A percentile compares a stretch with the other conserved stretches of the same genome.
phyloP scores from a whole-genome alignment of 1,284 basidiomycete species.

The Cryptococcus sp. region DNA sequence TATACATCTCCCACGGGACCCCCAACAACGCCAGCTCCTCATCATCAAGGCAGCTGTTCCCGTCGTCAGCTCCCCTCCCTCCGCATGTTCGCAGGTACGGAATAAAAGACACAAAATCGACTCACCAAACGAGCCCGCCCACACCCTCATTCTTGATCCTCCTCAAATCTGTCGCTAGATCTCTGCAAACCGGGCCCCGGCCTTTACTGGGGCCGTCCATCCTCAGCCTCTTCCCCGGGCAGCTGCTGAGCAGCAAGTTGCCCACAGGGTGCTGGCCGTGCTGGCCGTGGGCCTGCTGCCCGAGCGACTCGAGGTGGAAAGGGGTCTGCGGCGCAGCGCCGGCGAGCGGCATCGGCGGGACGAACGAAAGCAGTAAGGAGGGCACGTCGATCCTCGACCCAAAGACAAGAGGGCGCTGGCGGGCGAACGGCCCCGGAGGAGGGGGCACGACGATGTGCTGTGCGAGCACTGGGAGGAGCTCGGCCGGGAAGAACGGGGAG shows the following conservation, averaged over 20 bases:
- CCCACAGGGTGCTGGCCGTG: slow-evolving; percentile 56
- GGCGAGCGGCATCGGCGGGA: slow-evolving; percentile 35
- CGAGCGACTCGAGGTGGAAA: no score
- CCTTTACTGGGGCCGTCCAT: slow-evolving; percentile 77
- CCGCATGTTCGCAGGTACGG: not conserved
- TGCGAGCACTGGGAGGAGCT: slow-evolving; percentile 33
- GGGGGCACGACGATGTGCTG: slow-evolving; percentile 33
- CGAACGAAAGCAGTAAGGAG: slow-evolving; percentile 58
- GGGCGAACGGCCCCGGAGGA: slow-evolving; percentile 4
- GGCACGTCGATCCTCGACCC: slow-evolving; percentile 40
- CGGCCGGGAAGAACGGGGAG: slow-evolving; percentile 40
- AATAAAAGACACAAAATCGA: not conserved
- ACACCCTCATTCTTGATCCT: slow-evolving; percentile 75
- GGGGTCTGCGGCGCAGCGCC: not conserved
- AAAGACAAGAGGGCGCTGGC: slow-evolving; percentile 20
- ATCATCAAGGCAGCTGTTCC: slow-evolving; percentile 73
- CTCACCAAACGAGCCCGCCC: slow-evolving; percentile 76
- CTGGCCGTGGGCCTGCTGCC: no score
- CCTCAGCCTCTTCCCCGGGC: slow-evolving; percentile 95
- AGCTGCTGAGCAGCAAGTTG: slow-evolving; percentile 87
- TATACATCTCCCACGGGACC: slow-evolving; percentile 75
- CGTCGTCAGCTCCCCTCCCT: slow-evolving; percentile 7
- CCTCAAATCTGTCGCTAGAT: slow-evolving; percentile 70
- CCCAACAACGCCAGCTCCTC: slow-evolving; percentile 80
- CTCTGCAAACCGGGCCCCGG: slow-evolving; percentile 76